Conservation (phyloP, 2,329 filamentous ascomycete genomes). For the Parastagonospora avenae region DNA sequence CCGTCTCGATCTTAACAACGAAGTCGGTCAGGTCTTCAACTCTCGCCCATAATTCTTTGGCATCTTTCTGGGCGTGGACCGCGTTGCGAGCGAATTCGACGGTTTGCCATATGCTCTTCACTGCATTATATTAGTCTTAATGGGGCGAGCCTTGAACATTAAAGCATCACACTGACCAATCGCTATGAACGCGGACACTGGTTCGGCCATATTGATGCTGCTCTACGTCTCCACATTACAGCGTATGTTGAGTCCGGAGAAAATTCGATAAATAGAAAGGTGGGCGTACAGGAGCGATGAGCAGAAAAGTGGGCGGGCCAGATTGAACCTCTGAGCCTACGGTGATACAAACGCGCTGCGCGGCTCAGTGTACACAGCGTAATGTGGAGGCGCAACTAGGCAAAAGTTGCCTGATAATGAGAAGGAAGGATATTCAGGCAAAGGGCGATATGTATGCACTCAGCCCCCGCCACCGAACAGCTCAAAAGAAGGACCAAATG, state of each 20-base stretch:
- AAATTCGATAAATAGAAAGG: not conserved
- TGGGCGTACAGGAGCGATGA: not conserved
- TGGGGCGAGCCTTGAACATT: not conserved
- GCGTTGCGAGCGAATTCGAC: not conserved
- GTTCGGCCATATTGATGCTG: not conserved
- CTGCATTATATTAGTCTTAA: not conserved
- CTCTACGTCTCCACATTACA: not conserved
- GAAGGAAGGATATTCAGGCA: not conserved
- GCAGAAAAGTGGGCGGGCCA: not conserved
- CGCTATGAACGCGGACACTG: not conserved
- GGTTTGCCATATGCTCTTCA: constrained; percentile 1
- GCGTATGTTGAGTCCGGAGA: not conserved
- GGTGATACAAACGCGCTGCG: not conserved
- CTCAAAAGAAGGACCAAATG: not conserved
- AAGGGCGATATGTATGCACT: not conserved
- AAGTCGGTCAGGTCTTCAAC: not conserved
- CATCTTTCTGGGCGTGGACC: not conserved
- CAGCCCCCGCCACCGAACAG: not conserved
- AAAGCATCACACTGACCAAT: not conserved
- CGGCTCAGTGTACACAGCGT: not conserved
- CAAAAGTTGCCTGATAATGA: not conserved
- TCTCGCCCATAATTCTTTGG: not conserved
- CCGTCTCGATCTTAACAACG: not conserved
- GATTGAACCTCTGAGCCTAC: not conserved
- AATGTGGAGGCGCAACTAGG: not conserved